Evolutionary conservation across 2,329 filamentous ascomycete genomes (phyloP).

Genomic region (Arthroderma sp.): DNA sequence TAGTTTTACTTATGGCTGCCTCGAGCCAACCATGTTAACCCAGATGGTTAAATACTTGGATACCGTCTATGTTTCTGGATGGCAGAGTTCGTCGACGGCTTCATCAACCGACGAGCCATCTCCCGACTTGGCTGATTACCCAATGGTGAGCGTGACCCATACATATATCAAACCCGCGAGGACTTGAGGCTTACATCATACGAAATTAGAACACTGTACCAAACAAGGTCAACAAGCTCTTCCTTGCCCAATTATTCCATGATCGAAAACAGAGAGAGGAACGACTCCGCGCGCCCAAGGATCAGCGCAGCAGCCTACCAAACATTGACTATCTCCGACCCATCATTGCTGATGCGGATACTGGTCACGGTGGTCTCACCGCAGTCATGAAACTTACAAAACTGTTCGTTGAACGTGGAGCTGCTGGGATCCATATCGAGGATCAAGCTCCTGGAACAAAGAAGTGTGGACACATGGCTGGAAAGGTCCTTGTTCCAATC

Average conservation of each 20-base stretch:
- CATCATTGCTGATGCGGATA: slow-evolving; percentile 94
- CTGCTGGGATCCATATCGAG: slow-evolving; percentile 96
- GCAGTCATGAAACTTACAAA: slow-evolving; percentile 99
- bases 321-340: slow-evolving; percentile 91
- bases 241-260: slow-evolving; percentile 98
- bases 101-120: slow-evolving; percentile 92
- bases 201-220: slow-evolving; percentile 75
- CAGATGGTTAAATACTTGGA: slow-evolving; percentile 99
- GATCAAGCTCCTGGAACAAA: slow-evolving; percentile 97
- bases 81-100: slow-evolving; percentile 95
- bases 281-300: slow-evolving; percentile 63
- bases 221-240: slow-evolving; percentile 94
- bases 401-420: slow-evolving; percentile 91
- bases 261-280: slow-evolving; percentile 98
- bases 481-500: slow-evolving; percentile 93
- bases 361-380: slow-evolving; percentile 92
- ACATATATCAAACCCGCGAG: neutral
- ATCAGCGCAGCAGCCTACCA: slow-evolving; percentile 57
- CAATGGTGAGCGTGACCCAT: slow-evolving; percentile 51
- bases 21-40: slow-evolving; percentile 96
- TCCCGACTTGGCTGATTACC: slow-evolving; percentile 95
- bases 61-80: slow-evolving; percentile 96
- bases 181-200: neutral
- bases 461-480: slow-evolving; percentile 99
- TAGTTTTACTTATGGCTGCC: slow-evolving; percentile 90